Evolutionary conservation across 1,139 yeast species (phyloP), one percentile per base, ranked within the genome.

Genomic region (Sporopachydermia cereana): DNA sequence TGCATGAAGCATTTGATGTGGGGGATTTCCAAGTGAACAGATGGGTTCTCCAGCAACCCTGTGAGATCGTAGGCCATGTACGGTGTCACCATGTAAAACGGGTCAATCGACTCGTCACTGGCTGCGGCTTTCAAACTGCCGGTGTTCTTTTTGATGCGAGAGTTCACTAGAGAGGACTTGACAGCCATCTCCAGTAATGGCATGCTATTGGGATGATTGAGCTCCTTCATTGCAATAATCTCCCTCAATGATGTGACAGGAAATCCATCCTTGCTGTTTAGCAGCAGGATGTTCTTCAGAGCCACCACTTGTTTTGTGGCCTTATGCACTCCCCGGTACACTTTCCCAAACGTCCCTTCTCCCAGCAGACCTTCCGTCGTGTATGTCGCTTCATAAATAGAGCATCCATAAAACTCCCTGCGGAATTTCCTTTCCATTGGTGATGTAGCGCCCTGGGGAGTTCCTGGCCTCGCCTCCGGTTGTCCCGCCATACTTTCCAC

Each of bases 231-330:
- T 20, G 89, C 86, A 20, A 84, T 77, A 50, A 91, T 88, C 58
- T 93, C 99, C 51, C 99, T 72, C 63, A 89, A 75, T 3, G 98
- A 96, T 0, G 98, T 93, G 22, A 93, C 80, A 1, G 99, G 98
- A 59, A 91, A 88, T 3, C 95, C 91, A 54, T 88, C 96, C 55
- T 84, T 85, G 43, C 84, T 86, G 46, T 84, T 83, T 56, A 84
- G 91, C 51, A 84, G 76, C 21, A 89, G 68, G 44, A 91, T 76
- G 58, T 84, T 85, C 61, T 93, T 93, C 54, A 93, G 68, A 1
- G 96, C 96, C 20, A 88, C 96, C 22, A 76, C 66, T 47, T 75
- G 69, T 17, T 74, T 68, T 1, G 76, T 61, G 16, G 64, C 62
- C 41, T 63, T 59, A 51, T 72, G 75, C 18, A 66, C 56, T 3